These are phyloP conservation scores for Neonectria punicea DNA, from an alignment of 2,329 filamentous ascomycete genomes.

Conservation along the genomic window DNA sequence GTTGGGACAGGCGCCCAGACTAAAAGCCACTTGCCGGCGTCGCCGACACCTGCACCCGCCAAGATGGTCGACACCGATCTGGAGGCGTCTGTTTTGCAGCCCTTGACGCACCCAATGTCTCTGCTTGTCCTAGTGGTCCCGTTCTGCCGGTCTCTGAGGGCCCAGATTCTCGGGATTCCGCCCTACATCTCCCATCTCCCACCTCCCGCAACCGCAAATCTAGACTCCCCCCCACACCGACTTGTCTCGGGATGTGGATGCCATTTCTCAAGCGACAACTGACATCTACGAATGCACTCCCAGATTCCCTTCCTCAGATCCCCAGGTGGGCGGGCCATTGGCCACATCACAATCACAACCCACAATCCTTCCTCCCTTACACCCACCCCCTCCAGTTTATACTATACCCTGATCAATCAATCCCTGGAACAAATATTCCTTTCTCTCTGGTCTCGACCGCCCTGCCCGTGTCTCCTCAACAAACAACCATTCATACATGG, in stretches of 20 bases:
- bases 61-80: constrained; percentile 15
- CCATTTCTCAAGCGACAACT: constrained; percentile 5
- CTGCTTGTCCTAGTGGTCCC: neutral
- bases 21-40: constrained; percentile 18
- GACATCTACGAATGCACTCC: neutral
- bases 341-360: neutral
- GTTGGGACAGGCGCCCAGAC: constrained; percentile 1
- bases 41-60: constrained; percentile 22
- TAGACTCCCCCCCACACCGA: too few relatives aligned
- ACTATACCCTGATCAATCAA: neutral
- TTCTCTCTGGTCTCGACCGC: constrained; percentile 7
- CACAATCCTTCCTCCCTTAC: neutral
- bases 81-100: constrained; percentile 17
- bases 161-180: constrained; percentile 25
- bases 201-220: constrained; percentile 1
- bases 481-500: neutral
- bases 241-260: neutral
- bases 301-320: neutral
- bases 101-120: neutral
- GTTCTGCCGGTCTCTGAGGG: constrained; percentile 11
- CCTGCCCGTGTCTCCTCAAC: neutral
- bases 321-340: neutral
- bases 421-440: neutral
- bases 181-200: constrained; percentile 17
- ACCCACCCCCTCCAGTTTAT: neutral